Base-by-base conservation (phyloP, 306 rosid species). In the Vigna angularis region DNA sequence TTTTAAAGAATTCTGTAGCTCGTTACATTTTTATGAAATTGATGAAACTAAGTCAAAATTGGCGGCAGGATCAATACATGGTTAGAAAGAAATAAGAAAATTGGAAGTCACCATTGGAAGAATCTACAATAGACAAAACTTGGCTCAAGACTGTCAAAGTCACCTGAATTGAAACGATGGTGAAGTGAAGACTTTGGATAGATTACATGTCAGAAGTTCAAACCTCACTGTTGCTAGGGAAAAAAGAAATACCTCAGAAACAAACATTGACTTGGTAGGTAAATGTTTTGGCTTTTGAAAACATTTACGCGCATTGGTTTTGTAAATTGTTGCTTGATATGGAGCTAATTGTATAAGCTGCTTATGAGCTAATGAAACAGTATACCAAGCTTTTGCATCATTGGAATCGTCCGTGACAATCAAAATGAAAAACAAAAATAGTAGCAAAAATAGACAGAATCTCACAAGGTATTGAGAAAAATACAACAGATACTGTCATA, bases 21-120 rank as follows among this genome's bases (percentile, higher is more conserved):
- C 56, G 13, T 44, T 45, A 13, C 64, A 26, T 45, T 6, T 70
- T 51, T 47, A 13, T n/a, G 17, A 12, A 28, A 42, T 57, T 69
- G n/a, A n/a, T 20, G 56, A 55, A 56, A 15, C 69, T 24, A 48
- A 59, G 58, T 79, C 78, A 20, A 62, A 15, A 6, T 49, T 50
- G 78, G 36, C 83, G 77, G 77, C 72, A 36, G 72, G 15, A 45
- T 38, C 44, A 18, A 53, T 0, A 24, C 11, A 4, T 26, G 12
- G 10, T 3, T 13, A 13, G 34, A 4, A 20, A 16, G 12, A 51
- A 8, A 1, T 8, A 2, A 7, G 12, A 9, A 30, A 15, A 34
- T 16, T 63, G 7, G 6, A 55, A 15, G 3, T 24, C 30, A n/a
- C 17, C 44, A 36, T 36, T 66, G 47, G 71, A 44, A 76, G 32